Percentiles rank a stretch among this genome's conserved stretches.
Conservation (phyloP, 106 monocot genomes). For the Agapanthus africanus region DNA sequence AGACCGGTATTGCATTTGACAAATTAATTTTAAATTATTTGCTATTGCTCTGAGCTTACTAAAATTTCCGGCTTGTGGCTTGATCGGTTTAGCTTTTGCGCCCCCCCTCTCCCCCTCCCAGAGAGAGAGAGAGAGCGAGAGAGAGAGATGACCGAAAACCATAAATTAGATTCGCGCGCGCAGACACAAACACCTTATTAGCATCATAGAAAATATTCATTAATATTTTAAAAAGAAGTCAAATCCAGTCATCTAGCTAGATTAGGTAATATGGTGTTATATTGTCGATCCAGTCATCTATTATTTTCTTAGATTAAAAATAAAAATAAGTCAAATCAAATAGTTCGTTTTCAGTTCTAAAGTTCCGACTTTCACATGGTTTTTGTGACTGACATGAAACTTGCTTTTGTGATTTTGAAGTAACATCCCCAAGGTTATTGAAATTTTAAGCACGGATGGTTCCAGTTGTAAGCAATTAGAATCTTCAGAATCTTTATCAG, state of each 20-base stretch:
- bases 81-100: no score
- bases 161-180: no score
- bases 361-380: no score
- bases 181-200: no score
- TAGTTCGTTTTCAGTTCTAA: background rate
- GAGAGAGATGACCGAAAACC: no score
- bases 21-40: background rate
- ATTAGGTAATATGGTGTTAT: background rate
- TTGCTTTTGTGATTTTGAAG: constrained; percentile 7
- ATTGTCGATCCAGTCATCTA: background rate
- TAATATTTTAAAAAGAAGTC: no score
- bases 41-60: no score
- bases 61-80: no score
- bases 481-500: constrained; percentile 58
- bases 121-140: no score
- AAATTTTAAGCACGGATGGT: constrained; percentile 22
- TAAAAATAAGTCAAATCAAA: background rate
- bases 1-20: constrained; percentile 28
- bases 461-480: constrained; percentile 57
- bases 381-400: constrained; percentile 2
- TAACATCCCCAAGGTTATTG: constrained; percentile 18
- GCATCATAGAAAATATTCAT: no score
- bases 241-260: background rate
- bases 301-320: background rate
- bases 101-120: no score